Conservation (phyloP, 2,329 filamentous ascomycete species). For the Cyclaneusma minus region DNA sequence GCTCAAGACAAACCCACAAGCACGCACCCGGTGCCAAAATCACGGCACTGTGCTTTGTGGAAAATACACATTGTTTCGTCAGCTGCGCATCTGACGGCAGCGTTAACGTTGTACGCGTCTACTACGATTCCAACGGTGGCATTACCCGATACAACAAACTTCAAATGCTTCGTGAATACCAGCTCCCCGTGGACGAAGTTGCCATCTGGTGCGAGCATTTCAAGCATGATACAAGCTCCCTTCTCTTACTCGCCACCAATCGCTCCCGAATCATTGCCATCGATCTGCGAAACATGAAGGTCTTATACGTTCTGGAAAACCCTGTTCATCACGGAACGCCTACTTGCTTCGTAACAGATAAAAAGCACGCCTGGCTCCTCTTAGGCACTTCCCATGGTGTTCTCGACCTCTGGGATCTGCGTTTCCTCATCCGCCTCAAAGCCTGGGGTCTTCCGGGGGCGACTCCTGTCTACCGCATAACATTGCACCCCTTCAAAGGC, state of each 20-base stretch:
- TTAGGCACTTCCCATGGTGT: slow-evolving; percentile 88
- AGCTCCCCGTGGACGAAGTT: slow-evolving; percentile 57
- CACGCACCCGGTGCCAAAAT: slow-evolving; percentile 59
- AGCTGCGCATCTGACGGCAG: slow-evolving; percentile 83
- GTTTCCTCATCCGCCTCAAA: slow-evolving; percentile 79
- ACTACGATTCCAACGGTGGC: slow-evolving; percentile 38
- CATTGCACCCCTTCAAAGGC: slow-evolving; percentile 63
- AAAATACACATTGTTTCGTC: slow-evolving; percentile 86
- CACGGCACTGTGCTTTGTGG: slow-evolving; percentile 75
- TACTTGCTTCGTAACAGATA: slow-evolving; percentile 81
- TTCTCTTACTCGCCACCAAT: slow-evolving; percentile 75
- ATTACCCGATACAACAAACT: slow-evolving; percentile 67
- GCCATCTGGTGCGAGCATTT: slow-evolving; percentile 90
- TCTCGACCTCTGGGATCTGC: slow-evolving; percentile 85
- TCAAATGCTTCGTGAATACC: slow-evolving; percentile 62
- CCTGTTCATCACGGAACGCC: slow-evolving; percentile 83
- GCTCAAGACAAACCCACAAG: slow-evolving; percentile 72
- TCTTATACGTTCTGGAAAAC: slow-evolving; percentile 69
- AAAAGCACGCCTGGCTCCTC: slow-evolving; percentile 76
- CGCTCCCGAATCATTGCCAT: slow-evolving; percentile 69
- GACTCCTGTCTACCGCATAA: slow-evolving; percentile 63
- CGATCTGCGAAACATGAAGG: slow-evolving; percentile 73
- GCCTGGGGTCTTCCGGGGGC: slow-evolving; percentile 79
- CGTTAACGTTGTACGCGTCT: slow-evolving; percentile 66
- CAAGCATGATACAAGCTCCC: slow-evolving; percentile 65